Evolutionary conservation across 208 protist genomes (phyloP).

Genomic region (Acanthamoeba castellanii): DNA sequence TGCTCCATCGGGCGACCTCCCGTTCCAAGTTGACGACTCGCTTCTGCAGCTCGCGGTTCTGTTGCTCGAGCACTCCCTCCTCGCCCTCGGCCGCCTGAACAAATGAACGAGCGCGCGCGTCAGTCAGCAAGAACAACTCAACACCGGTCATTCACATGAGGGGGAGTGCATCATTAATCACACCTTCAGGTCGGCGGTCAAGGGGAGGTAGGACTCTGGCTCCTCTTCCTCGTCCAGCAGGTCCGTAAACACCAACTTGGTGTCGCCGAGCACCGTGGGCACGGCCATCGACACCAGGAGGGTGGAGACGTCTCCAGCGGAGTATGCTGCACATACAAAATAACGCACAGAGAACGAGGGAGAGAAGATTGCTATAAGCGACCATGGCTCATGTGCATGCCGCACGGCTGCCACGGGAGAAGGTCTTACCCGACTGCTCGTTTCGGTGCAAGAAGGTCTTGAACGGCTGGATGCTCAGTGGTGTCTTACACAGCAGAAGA

Average conservation of each 20-base stretch:
- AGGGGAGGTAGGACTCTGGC: not conserved
- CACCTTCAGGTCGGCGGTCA: not conserved
- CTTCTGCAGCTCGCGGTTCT: constrained; percentile 38
- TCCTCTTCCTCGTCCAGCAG: not conserved
- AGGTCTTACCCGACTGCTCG: constrained; percentile 30
- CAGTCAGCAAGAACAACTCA: not conserved
- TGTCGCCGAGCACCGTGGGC: constrained; percentile 27
- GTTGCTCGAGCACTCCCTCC: not conserved
- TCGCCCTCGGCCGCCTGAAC: not conserved
- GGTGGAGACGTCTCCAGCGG: not conserved
- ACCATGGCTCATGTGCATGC: not conserved
- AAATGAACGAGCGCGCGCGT: not conserved
- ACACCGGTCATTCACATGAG: not conserved
- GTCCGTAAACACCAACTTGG: not conserved
- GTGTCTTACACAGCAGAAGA: not conserved
- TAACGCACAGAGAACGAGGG: not conserved
- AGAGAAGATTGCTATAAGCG: not conserved
- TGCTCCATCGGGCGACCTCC: not conserved
- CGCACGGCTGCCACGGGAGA: not conserved
- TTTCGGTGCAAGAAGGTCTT: constrained; percentile 62
- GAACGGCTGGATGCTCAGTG: constrained; percentile 66
- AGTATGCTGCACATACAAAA: constrained; percentile 36
- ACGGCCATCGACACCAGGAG: constrained; percentile 34
- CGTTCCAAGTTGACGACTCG: too few species aligned
- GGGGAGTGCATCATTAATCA: not conserved